Conservation (phyloP, 805 yeast genomes). For the Myxozyma sirexii region DNA sequence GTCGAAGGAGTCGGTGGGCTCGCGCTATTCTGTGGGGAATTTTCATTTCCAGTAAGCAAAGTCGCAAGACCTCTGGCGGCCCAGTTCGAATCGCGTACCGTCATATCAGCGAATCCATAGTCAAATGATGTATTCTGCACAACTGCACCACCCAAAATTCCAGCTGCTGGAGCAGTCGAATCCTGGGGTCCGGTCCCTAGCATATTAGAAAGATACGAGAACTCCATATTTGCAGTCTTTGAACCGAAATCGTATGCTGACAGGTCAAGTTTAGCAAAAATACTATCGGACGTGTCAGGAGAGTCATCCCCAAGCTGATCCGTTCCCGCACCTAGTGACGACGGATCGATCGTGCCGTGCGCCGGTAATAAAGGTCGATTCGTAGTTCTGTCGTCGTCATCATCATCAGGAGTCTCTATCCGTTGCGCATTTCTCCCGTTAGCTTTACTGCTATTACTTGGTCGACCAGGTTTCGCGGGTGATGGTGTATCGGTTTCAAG, state of each 20-base stretch:
- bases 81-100: constrained; percentile 33
- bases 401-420: neutral
- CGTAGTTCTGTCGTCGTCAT: neutral
- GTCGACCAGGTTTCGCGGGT: neutral
- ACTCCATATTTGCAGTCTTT: constrained; percentile 44
- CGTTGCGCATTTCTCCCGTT: neutral
- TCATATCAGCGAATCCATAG: constrained; percentile 27
- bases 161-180: constrained; percentile 16
- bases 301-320: constrained; percentile 10
- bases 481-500: constrained; percentile 28
- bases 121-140: neutral
- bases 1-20: constrained; percentile 32
- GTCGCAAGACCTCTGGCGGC: constrained; percentile 32
- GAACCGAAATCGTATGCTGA: constrained; percentile 41
- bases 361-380: neutral
- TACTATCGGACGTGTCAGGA: constrained; percentile 18
- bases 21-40: constrained; percentile 26
- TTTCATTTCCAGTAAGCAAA: constrained; percentile 24
- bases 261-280: constrained; percentile 25
- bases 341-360: constrained; percentile 34
- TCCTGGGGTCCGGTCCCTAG: constrained; percentile 28
- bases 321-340: constrained; percentile 13
- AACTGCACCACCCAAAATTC: neutral
- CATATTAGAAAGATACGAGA: constrained; percentile 42
- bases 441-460: neutral